These are phyloP conservation scores for Candida loeiensis DNA, from an alignment of 805 yeast species.

Conservation along the genomic window DNA sequence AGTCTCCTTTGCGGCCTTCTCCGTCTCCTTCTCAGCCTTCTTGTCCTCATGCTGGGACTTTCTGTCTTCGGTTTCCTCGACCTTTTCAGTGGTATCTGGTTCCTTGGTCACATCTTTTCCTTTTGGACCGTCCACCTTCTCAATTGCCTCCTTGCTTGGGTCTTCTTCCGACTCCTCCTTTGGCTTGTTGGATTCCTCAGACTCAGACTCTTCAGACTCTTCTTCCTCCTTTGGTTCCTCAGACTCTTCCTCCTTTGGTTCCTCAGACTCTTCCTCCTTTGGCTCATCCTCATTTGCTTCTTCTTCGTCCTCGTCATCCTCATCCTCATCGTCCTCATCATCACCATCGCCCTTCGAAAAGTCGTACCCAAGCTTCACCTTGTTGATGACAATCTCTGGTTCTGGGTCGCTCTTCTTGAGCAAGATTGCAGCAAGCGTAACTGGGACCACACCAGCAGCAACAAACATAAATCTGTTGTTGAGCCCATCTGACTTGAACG, in stretches of 20 bases:
- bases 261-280: background rate
- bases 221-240: conserved; percentile 6
- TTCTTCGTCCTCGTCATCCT: conserved; percentile 10
- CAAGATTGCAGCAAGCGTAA: conserved; percentile 9
- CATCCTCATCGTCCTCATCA: conserved; percentile 6
- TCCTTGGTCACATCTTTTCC: conserved; percentile 79
- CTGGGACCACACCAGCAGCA: conserved; percentile 15
- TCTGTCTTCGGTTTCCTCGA: background rate
- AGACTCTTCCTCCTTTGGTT: conserved; percentile 1
- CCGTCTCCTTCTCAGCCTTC: conserved; percentile 3
- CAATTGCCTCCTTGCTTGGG: conserved; percentile 11
- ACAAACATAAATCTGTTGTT: conserved; percentile 11
- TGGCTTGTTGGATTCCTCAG: background rate
- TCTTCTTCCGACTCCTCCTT: conserved; percentile 9
- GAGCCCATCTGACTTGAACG: conserved; percentile 5
- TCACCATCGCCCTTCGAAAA: conserved; percentile 1
- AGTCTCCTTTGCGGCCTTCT: background rate
- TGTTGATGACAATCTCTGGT: conserved; percentile 5
- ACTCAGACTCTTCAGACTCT: background rate
- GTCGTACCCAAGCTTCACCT: conserved; percentile 7
- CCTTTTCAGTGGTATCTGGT: background rate
- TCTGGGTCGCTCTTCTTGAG: conserved; percentile 10
- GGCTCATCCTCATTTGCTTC: conserved; percentile 10
- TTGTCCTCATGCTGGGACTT: background rate
- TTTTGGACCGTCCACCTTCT: conserved; percentile 45